Percentiles rank a stretch among this genome's conserved stretches.
Evolutionary conservation across 352 stramenopile genomes (phyloP).

Genomic region (Pythium dissotocum): DNA sequence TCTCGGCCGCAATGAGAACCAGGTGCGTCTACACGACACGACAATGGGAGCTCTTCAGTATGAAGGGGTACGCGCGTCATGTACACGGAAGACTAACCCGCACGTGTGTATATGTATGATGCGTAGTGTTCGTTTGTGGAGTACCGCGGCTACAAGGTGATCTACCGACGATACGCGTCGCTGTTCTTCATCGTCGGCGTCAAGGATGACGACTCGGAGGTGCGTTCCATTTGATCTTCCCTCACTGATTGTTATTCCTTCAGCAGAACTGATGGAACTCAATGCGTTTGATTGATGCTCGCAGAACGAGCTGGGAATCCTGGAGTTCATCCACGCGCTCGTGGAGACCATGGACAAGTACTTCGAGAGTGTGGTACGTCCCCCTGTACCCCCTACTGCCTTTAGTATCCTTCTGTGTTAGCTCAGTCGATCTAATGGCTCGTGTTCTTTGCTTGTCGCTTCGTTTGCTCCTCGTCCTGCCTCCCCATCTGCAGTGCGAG

Average conservation of each 20-base stretch:
- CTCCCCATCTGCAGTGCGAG: slow-evolving; percentile 53
- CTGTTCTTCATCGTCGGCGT: slow-evolving; percentile 99
- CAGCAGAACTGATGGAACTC: neutral
- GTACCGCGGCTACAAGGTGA: slow-evolving; percentile 99
- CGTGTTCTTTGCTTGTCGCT: neutral
- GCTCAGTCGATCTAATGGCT: no score
- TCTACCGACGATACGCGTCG: slow-evolving; percentile 98
- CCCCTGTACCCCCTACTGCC: neutral
- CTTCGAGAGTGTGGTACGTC: slow-evolving; percentile 96
- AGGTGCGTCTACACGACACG: slow-evolving; percentile 41
- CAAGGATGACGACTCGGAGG: slow-evolving; percentile 93
- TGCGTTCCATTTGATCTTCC: slow-evolving; percentile 20
- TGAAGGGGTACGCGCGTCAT: neutral
- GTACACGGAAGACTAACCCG: neutral
- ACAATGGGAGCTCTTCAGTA: neutral
- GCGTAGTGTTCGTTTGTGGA: slow-evolving; percentile 99
- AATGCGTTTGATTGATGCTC: neutral
- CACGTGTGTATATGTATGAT: neutral
- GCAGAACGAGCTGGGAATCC: slow-evolving; percentile 98
- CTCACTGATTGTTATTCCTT: neutral
- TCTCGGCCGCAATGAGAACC: slow-evolving; percentile 96
- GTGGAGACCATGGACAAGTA: slow-evolving; percentile 99
- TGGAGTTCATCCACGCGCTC: slow-evolving; percentile 99
- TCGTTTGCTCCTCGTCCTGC: neutral
- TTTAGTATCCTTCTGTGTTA: neutral